A percentile compares a stretch with the other conserved stretches of the same genome.
phyloP scores from a whole-genome alignment of 331 rosid species.

The Acacia concinna region DNA sequence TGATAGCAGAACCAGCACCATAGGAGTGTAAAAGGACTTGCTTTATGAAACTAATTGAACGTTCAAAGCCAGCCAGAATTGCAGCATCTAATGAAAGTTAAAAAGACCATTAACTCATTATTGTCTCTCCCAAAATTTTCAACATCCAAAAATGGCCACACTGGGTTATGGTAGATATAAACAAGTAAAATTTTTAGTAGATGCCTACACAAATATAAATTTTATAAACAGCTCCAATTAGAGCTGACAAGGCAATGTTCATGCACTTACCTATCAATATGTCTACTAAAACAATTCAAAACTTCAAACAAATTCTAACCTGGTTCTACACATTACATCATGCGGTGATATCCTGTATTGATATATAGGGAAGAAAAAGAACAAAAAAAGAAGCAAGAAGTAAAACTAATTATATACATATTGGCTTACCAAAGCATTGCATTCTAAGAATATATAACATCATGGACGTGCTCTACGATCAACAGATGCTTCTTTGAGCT shows the following conservation, averaged over 20 bases:
- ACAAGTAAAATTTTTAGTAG: neutral
- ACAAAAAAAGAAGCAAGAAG: neutral
- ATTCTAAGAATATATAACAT: conserved; percentile 23
- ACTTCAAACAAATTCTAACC: conserved; percentile 6
- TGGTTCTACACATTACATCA: neutral
- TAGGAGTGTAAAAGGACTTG: neutral
- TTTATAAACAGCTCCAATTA: neutral
- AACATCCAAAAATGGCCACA: neutral
- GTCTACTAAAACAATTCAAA: neutral
- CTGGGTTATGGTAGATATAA: neutral
- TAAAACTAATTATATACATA: neutral
- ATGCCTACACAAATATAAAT: neutral
- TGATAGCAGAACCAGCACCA: neutral
- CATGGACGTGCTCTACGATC: conserved; percentile 49
- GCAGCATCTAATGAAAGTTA: neutral
- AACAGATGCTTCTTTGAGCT: conserved; percentile 43
- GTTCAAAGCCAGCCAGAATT: neutral
- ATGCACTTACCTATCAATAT: neutral
- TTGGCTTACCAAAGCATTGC: conserved; percentile 28
- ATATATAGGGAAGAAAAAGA: neutral
- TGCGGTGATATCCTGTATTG: neutral
- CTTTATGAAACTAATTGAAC: neutral
- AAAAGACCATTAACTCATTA: neutral
- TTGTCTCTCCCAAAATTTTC: neutral
- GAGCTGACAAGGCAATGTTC: neutral